Conservation (phyloP, 345 rosid genomes). For the Populus deltoides region DNA sequence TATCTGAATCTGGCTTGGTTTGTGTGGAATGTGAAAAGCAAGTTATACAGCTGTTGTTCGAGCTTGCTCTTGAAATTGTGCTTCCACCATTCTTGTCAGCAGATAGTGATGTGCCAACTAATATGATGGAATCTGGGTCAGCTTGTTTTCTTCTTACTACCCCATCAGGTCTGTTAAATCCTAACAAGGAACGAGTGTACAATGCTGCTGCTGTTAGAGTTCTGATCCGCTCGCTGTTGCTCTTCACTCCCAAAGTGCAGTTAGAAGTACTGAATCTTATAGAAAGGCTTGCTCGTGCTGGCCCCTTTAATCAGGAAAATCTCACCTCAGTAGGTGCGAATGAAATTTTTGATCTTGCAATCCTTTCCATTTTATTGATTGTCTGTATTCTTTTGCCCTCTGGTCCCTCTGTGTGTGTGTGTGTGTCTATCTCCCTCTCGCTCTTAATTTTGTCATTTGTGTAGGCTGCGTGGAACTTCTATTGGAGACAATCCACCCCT, state of each 20-base stretch:
- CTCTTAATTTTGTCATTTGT: conserved; percentile 4
- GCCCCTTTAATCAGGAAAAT: conserved; percentile 91
- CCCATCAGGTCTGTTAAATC: conserved; percentile 60
- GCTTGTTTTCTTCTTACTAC: conserved; percentile 51
- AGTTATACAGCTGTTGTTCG: conserved; percentile 85
- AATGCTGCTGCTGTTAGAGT: conserved; percentile 90
- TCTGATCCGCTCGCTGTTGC: conserved; percentile 81
- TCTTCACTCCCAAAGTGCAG: conserved; percentile 91
- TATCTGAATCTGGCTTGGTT: conserved; percentile 90
- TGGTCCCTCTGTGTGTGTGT: no score
- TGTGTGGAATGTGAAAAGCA: conserved; percentile 91
- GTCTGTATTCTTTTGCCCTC: conserved; percentile 12
- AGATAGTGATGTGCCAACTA: conserved; percentile 45
- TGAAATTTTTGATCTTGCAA: neutral
- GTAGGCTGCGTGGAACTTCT: conserved; percentile 93
- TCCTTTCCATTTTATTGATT: conserved; percentile 4
- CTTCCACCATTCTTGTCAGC: conserved; percentile 80
- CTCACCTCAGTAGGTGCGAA: conserved; percentile 89
- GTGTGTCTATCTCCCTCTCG: neutral
- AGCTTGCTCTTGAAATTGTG: conserved; percentile 93
- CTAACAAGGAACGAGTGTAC: conserved; percentile 77
- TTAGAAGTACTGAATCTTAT: conserved; percentile 76
- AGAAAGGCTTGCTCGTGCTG: conserved; percentile 78
- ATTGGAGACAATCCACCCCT: conserved; percentile 84
- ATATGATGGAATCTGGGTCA: conserved; percentile 44